Evolutionary conservation across 805 yeast genomes (phyloP), one percentile per base, ranked within the genome.

Genomic region (Zygosaccharomyces siamensis): DNA sequence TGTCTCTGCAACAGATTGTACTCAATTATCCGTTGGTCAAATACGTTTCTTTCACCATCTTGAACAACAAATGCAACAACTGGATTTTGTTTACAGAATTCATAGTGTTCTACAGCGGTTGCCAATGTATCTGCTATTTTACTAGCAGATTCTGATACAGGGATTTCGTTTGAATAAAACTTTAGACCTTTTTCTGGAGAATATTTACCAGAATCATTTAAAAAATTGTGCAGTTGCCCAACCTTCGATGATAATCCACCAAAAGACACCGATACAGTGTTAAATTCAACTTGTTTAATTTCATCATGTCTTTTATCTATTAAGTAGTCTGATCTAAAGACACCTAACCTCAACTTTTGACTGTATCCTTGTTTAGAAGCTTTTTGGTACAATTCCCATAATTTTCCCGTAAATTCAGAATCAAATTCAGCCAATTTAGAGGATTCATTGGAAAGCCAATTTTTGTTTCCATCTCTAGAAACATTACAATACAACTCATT

Each of bases 241-340:
- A 88, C 92, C 63, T 84, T 86, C 11, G 89, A 66, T 1, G 96
- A 84, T 48, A 93, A 73, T 0, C 95, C 98, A 18, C 95, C 97
- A 71, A 93, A 93, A 1, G 97, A 90, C 3, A 92, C 96, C 59
- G 96, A 86, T 3, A 93, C 88, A 1, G 99, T 90, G 68, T 93
- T 93, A 72, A 92, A 92, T 66, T 93, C 99, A 45, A 93, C 93
- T 67, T 93, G 99, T 63, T 92, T 90, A 60, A 92, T 84, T 24
- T 67, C 64, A 11, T 68, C 67, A 44, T 70, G 69, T 5, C 64
- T 62, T 31, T 62, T 48, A 55, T 84, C 83, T 31, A 81, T 70
- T 81, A 93, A 81, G 61, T 92, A 93, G 62, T 93, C 99, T 0
- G 95, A 84, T 64, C 99, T 78, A 66, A 89, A 90, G 7, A 93